Evolutionary conservation across 2,329 filamentous ascomycete species (phyloP), one percentile per base, ranked within the genome.

Genomic region (Xylogone sp.): DNA sequence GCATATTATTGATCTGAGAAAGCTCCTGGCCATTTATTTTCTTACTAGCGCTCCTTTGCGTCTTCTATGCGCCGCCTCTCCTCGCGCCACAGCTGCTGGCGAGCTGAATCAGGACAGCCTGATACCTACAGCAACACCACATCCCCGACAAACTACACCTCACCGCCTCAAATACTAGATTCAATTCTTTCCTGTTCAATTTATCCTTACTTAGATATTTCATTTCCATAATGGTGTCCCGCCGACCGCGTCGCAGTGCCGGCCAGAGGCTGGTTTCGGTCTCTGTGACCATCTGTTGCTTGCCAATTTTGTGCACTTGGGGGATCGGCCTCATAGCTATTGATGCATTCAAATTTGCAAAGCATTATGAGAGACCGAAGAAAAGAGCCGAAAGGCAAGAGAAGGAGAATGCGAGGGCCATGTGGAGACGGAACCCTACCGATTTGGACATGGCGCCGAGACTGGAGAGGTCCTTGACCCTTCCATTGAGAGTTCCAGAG

Each of bases 161-260:
- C 24, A 27, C 6, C 24, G 24, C 24, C 24, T 27, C 6, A 27
- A 27, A 27, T 6, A 27, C 24, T 27, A 10, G 6, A 6, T 27
- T n/a, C n/a, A n/a, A n/a, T 27, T 27, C 24, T 27, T 27, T 27
- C 24, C 24, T 27, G n/a, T n/a, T n/a, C n/a, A n/a, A n/a, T n/a
- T n/a, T n/a, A n/a, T n/a, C n/a, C n/a, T n/a, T n/a, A n/a, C n/a
- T n/a, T n/a, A n/a, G n/a, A n/a, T n/a, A n/a, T n/a, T n/a, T n/a
- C n/a, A n/a, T n/a, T n/a, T n/a, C n/a, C n/a, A n/a, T n/a, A 50
- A 53, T 45, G 52, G 52, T 34, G 19, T 18, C 27, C 48, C 48
- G 27, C 45, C 48, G n/a, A 31, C 43, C 21, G 20, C 43, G n/a
- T 45, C 43, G 18, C 43, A 27, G 27, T 12, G 1, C 43, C 43